Percentiles rank a stretch among this genome's conserved stretches.
These are phyloP conservation scores for Podaxis rugospora DNA, from an alignment of 768 basidiomycete genomes.

Conservation along the genomic window DNA sequence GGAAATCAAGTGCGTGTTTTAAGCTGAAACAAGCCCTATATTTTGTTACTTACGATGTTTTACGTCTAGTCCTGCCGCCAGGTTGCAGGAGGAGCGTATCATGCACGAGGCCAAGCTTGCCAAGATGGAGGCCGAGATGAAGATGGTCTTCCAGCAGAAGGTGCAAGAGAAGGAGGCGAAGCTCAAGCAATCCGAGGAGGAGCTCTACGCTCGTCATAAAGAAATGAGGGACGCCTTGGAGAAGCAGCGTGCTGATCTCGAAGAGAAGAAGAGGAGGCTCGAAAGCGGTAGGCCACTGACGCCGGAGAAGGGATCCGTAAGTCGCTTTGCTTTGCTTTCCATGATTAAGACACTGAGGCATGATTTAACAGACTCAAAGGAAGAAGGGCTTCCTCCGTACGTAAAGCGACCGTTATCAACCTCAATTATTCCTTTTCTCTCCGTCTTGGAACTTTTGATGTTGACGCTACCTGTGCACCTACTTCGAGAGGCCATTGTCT, in stretches of 20 bases:
- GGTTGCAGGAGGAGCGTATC: conserved; percentile 93
- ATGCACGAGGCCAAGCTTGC: conserved; percentile 96
- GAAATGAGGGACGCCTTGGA: conserved; percentile 99
- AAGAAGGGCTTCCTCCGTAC: conserved; percentile 78
- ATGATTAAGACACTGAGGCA: conserved; percentile 15
- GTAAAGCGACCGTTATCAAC: conserved; percentile 33
- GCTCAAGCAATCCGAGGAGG: conserved; percentile 98
- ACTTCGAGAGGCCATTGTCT: conserved; percentile 23
- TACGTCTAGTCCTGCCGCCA: conserved; percentile 78
- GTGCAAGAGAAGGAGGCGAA: conserved; percentile 99
- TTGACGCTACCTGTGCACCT: conserved; percentile 25
- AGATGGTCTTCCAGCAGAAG: conserved; percentile 99
- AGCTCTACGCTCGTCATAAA: conserved; percentile 96
- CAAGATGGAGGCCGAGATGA: conserved; percentile 99
- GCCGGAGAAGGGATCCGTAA: conserved; percentile 85
- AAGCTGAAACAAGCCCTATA: not conserved
- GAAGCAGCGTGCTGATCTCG: conserved; percentile 91
- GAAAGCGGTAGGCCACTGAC: conserved; percentile 94
- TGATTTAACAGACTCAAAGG: conserved; percentile 43
- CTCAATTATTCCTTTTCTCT: conserved; percentile 20
- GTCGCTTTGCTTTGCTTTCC: conserved; percentile 25
- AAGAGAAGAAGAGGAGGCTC: conserved; percentile 97
- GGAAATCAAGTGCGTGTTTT: conserved; percentile 86
- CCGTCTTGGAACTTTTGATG: conserved; percentile 20
- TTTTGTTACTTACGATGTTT: conserved; percentile 15